Evolutionary conservation across 2,329 filamentous ascomycete species (phyloP), one percentile per base, ranked within the genome.

Genomic region (Aspergillus quadricinctus): DNA sequence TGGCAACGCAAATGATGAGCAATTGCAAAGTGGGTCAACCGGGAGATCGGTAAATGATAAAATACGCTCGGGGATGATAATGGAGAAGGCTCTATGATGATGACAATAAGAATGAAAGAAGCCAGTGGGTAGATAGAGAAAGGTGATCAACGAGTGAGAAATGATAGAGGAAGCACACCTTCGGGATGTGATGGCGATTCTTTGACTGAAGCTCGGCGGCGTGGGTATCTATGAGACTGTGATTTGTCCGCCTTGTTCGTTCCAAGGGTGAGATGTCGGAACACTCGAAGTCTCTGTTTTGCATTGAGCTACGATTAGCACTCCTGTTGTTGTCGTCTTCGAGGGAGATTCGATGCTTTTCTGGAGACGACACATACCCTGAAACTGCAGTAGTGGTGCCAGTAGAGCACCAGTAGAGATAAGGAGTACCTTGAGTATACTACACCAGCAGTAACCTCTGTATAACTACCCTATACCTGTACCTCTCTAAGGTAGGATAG

Each of bases 41-140:
- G 40, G 53, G 48, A 61, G 25, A 45, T 53, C 49, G 52, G 55
- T 57, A 63, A 60, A 50, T 49, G 52, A 57, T 37, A 37, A 35
- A 5, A 37, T 7, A 37, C 31, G 14, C 14, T 37, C 14, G 14
- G 14, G n/a, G 9, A 46, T 27, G 11, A 23, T 17, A 8, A 11
- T 21, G 10, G 43, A 7, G 43, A 23, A 11, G 21, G 11, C 11
- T 46, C 11, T 4, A 46, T 27, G 19, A 23, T 14, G 8, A 46
- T 27, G 23, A 25, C 3, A 14, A 23, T 14, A 6, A 23, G 9
- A 23, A 23, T 23, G 21, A 46, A 8, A 11, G 21, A 11, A 14
- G 5, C 19, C 8, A 8, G 41, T 21, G 41, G 41, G n/a, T 19
- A 45, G 21, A 21, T 19, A 45, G 21, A 21, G 21, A 8, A 45